Base-by-base conservation (phyloP, 1,284 basidiomycete species). In the Leccinum pachyderme region DNA sequence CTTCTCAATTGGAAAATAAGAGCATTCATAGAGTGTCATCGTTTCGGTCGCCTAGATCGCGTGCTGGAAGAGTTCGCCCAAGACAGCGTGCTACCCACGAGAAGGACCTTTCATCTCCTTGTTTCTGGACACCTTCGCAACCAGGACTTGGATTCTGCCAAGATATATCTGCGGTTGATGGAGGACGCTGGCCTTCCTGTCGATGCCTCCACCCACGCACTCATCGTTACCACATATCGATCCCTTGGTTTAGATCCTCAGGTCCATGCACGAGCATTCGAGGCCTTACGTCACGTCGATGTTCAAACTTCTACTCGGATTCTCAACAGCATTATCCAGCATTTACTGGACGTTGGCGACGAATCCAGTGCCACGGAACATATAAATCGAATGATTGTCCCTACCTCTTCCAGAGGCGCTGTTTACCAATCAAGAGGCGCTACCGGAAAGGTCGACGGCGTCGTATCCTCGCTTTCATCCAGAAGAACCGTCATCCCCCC, bases 1-100 rank as follows among this genome's bases (percentile, higher is more conserved):
- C 72, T 91, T 22, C 74, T 91, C 61, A 84, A 91, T 67, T 90
- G 86, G 87, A 79, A 78, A 48, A 73, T 78, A 18, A 80, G 80
- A 37, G 84, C 85, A 1, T 65, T 82, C 43, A 67, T 83, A 56
- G 83, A 88, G 64, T 73, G 71, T 5, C 72, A 77, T 53, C 67
- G 78, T 39, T 88, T 78, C 61, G 65, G 69, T 25, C 63, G 64
- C 8, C 71, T 90, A 35, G 69, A 75, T 58, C 63, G 62, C 27
- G 72, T 80, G 3, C 67, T 86, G 51, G 66, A 73, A 46, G 76
- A 82, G 51, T 89, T 86, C 73, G 64, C 73, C 44, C 61, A 64
- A 31, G 71, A 77, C 54, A 64, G 73, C 2, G 61, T 85, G 41
- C 62, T 61, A 15, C 85, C 85, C 25, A 80, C 76, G 47, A 76